These are phyloP conservation scores for Conticribra weissflogii DNA, from an alignment of 108 stramenopile genomes.

Conservation along the genomic window DNA sequence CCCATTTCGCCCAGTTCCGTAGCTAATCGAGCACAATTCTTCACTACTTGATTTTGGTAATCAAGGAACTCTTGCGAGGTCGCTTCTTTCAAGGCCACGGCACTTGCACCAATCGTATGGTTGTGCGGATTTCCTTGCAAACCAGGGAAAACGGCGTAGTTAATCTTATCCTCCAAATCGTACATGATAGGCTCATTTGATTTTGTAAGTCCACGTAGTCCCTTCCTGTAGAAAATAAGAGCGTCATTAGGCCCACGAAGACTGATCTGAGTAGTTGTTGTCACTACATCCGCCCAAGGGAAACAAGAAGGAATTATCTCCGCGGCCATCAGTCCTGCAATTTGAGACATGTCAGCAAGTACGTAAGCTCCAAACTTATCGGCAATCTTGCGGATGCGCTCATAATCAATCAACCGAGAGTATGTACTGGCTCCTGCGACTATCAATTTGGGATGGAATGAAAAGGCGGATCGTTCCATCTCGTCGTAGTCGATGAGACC, in stretches of 20 bases:
- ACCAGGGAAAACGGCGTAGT: constrained; percentile 99
- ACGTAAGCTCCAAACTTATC: constrained; percentile 95
- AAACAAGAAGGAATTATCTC: constrained; percentile 97
- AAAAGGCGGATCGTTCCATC: constrained; percentile 93
- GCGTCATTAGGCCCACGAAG: constrained; percentile 99
- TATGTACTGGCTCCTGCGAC: constrained; percentile 99
- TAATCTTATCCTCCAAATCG: constrained; percentile 96
- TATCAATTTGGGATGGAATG: constrained; percentile 98
- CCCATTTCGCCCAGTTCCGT: constrained; percentile 81
- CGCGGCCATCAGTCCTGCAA: constrained; percentile 96
- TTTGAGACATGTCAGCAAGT: constrained; percentile 99
- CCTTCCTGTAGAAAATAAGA: constrained; percentile 99
- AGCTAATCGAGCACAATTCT: constrained; percentile 78
- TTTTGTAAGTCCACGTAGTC: constrained; percentile 83
- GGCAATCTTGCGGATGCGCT: constrained; percentile 94
- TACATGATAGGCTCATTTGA: constrained; percentile 96
- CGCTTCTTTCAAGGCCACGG: constrained; percentile 96
- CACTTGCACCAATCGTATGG: constrained; percentile 98
- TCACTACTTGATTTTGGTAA: constrained; percentile 94
- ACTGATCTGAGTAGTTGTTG: constrained; percentile 99
- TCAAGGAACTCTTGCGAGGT: constrained; percentile 91
- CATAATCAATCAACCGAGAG: constrained; percentile 98
- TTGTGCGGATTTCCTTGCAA: constrained; percentile 99
- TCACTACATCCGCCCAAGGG: constrained; percentile 98
- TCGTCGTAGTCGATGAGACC: constrained; percentile 97